Conservation (phyloP, 1,139 yeast genomes). For the Saccharomycopsis hybrid region DNA sequence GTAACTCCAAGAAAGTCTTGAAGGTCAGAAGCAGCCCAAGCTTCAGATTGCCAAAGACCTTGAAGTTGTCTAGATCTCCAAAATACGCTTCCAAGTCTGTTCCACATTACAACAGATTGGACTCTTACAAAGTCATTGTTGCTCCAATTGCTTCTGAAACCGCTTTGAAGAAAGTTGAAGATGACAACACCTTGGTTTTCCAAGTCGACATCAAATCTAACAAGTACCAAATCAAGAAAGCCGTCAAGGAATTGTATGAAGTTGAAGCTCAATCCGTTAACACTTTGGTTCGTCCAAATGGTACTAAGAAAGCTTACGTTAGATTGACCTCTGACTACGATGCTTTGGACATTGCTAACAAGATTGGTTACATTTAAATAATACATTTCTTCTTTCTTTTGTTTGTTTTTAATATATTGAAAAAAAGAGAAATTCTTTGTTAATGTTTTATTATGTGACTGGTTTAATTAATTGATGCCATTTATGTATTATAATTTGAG, state of each 20-base stretch:
- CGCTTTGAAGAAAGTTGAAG: slow-evolving; percentile 99
- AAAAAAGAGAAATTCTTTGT: too few relatives aligned
- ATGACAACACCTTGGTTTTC: slow-evolving; percentile 98
- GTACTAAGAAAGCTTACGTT: slow-evolving; percentile 99
- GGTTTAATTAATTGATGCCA: too few relatives aligned
- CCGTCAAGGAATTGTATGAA: slow-evolving; percentile 96
- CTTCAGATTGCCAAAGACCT: slow-evolving; percentile 97
- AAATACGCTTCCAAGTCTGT: slow-evolving; percentile 93
- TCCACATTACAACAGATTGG: slow-evolving; percentile 96
- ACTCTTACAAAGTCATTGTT: slow-evolving; percentile 91
- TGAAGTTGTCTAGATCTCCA: slow-evolving; percentile 90
- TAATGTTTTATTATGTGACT: too few relatives aligned
- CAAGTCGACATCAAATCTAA: slow-evolving; percentile 94
- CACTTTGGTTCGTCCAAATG: slow-evolving; percentile 98
- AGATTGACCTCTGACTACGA: slow-evolving; percentile 99
- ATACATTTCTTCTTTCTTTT: not conserved
- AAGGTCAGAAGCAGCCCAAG: slow-evolving; percentile 94
- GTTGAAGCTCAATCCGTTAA: slow-evolving; percentile 91
- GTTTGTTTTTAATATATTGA: too few relatives aligned
- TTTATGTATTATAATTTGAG: too few relatives aligned
- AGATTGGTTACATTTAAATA: slow-evolving; percentile 94
- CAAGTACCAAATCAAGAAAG: slow-evolving; percentile 97
- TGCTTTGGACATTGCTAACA: slow-evolving; percentile 99
- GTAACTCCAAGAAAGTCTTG: slow-evolving; percentile 82
- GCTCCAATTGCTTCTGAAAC: slow-evolving; percentile 97